These are phyloP conservation scores for Chalciporus sphaerocephalus DNA, from an alignment of 768 basidiomycete species.

Conservation along the genomic window DNA sequence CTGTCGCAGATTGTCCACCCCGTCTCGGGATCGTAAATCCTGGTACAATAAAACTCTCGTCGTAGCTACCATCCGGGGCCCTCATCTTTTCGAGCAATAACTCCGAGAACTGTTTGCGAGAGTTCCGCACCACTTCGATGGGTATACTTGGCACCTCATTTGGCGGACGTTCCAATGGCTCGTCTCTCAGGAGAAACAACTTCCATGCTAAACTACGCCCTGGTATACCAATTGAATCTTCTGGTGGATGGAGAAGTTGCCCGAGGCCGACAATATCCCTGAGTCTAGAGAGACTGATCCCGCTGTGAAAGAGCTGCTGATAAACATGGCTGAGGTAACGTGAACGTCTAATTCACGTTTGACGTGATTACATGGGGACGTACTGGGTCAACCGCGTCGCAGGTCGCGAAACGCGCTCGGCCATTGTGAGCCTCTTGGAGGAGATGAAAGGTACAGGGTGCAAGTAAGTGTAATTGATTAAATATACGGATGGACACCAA, in stretches of 20 bases:
- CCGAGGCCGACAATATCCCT: slow-evolving; percentile 63
- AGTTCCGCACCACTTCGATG: slow-evolving; percentile 41
- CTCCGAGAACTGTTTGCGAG: slow-evolving; percentile 53
- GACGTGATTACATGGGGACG: slow-evolving; percentile 8
- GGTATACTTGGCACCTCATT: slow-evolving; percentile 35
- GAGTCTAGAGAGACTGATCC: slow-evolving; percentile 54
- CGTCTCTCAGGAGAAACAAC: slow-evolving; percentile 65
- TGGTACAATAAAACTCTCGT: slow-evolving; percentile 58
- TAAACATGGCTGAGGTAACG: slow-evolving; percentile 36
- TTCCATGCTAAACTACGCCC: slow-evolving; percentile 89
- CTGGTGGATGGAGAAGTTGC: slow-evolving; percentile 46
- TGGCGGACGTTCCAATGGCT: slow-evolving; percentile 56
- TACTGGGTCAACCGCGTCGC: slow-evolving; percentile 22
- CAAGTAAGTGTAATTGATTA: neutral
- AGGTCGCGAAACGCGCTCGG: slow-evolving; percentile 25
- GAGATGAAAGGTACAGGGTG: neutral
- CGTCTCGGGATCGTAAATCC: slow-evolving; percentile 39
- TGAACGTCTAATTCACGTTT: slow-evolving; percentile 2
- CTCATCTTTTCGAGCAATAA: slow-evolving; percentile 66
- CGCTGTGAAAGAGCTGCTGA: slow-evolving; percentile 47
- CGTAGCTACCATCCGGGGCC: slow-evolving; percentile 84
- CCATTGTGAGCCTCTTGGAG: slow-evolving; percentile 13
- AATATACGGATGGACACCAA: neutral
- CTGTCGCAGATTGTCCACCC: slow-evolving; percentile 29
- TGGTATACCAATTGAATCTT: slow-evolving; percentile 44